These are phyloP conservation scores for Arachnomyces sp. DNA, from an alignment of 2,329 filamentous ascomycete genomes.

Conservation along the genomic window DNA sequence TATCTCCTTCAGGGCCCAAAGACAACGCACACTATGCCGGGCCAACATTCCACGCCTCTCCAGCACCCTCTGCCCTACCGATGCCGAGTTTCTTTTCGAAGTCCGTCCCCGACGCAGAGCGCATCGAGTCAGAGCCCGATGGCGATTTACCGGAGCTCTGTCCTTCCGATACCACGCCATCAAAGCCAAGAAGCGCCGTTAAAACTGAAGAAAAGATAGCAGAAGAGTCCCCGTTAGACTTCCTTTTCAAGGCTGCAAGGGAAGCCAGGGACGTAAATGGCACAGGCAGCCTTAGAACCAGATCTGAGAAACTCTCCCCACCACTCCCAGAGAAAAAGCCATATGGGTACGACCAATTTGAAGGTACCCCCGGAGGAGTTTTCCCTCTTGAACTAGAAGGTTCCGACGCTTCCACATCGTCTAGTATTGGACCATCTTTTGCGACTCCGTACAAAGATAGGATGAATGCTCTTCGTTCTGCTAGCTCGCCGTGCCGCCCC, in stretches of 20 bases:
- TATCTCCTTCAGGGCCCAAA: slow-evolving; percentile 36
- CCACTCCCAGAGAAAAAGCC: slow-evolving; percentile 32
- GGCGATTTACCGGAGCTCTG: slow-evolving; percentile 30
- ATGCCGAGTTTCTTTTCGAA: slow-evolving; percentile 83
- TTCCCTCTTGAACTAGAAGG: slow-evolving; percentile 64
- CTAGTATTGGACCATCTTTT: slow-evolving; percentile 57
- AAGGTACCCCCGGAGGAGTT: slow-evolving; percentile 47
- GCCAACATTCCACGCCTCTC: slow-evolving; percentile 89
- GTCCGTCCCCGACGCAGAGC: slow-evolving; percentile 53
- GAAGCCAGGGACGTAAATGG: slow-evolving; percentile 53
- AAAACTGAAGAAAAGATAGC: slow-evolving; percentile 42
- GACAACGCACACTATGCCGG: slow-evolving; percentile 62
- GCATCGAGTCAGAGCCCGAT: slow-evolving; percentile 28
- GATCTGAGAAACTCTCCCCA: slow-evolving; percentile 47
- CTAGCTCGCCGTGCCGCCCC: slow-evolving; percentile 25
- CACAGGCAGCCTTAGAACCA: slow-evolving; percentile 35
- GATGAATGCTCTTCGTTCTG: slow-evolving; percentile 36
- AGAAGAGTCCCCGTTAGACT: slow-evolving; percentile 64
- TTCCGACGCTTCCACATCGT: slow-evolving; percentile 40
- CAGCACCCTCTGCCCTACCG: slow-evolving; percentile 80
- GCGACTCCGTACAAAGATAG: slow-evolving; percentile 49
- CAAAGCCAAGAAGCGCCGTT: slow-evolving; percentile 34
- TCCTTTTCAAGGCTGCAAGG: slow-evolving; percentile 82
- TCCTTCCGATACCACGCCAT: slow-evolving; percentile 33
- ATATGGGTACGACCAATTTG: slow-evolving; percentile 38